phyloP scores from a whole-genome alignment of 2,329 filamentous ascomycete genomes.

The Pseudogymnoascus sp. region DNA sequence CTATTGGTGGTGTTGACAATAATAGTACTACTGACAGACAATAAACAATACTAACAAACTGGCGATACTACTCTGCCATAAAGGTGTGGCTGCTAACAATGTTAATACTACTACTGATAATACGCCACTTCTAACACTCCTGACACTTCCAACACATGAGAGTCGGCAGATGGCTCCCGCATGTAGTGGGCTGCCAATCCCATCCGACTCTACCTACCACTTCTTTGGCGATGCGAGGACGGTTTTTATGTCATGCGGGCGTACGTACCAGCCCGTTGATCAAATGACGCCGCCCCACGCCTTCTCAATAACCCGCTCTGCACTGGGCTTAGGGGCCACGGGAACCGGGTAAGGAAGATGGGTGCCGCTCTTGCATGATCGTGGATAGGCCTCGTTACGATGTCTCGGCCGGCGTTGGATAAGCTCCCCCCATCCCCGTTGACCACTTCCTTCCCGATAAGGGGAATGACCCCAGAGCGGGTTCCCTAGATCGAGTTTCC shows the following conservation, averaged over 20 bases:
- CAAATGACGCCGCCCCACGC: neutral
- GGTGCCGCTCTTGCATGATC: neutral
- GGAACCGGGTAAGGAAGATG: neutral
- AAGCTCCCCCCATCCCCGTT: neutral
- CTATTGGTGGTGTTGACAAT: neutral
- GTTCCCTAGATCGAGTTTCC: neutral
- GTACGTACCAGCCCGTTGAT: neutral
- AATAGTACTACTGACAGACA: neutral
- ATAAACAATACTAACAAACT: too few relatives aligned
- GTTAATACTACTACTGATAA: neutral
- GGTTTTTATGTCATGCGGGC: neutral
- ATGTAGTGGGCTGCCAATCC: neutral
- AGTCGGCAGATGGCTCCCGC: neutral
- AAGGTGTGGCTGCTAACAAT: neutral
- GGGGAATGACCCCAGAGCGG: too few relatives aligned
- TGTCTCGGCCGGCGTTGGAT: neutral
- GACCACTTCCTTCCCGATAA: neutral
- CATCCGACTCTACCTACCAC: neutral
- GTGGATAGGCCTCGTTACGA: neutral
- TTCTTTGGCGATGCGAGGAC: too few relatives aligned
- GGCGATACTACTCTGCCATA: neutral
- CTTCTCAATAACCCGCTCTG: too few relatives aligned
- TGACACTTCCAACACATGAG: neutral
- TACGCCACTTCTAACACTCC: neutral
- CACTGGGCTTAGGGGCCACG: neutral